A percentile compares a stretch with the other conserved stretches of the same genome.
These are phyloP conservation scores for Pichia gijzeniarum DNA, from an alignment of 805 yeast genomes.

Conservation along the genomic window DNA sequence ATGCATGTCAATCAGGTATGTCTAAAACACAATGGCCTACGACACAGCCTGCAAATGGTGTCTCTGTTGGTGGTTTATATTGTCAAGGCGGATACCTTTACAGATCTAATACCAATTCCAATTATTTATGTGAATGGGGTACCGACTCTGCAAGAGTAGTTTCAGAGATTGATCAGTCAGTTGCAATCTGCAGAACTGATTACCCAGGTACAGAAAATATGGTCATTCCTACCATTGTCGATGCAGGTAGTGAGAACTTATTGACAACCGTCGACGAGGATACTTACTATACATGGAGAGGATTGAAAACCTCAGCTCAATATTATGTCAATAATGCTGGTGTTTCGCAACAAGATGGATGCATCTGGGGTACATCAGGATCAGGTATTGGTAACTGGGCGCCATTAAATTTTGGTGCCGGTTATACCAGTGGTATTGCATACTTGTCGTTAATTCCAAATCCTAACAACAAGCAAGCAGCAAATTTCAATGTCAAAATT, in stretches of 20 bases:
- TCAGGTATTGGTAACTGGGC: slow-evolving; percentile 97
- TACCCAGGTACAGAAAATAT: slow-evolving; percentile 99
- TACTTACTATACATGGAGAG: slow-evolving; percentile 75
- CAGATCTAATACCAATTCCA: slow-evolving; percentile 63
- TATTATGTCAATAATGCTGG: slow-evolving; percentile 98
- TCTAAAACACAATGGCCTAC: slow-evolving; percentile 98
- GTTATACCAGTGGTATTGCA: slow-evolving; percentile 63
- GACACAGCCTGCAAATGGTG: slow-evolving; percentile 80
- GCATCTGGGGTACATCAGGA: slow-evolving; percentile 84
- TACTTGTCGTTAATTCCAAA: slow-evolving; percentile 91
- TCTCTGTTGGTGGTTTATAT: slow-evolving; percentile 86
- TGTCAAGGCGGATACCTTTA: slow-evolving; percentile 82
- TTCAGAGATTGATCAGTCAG: slow-evolving; percentile 50
- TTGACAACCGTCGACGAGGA: slow-evolving; percentile 76
- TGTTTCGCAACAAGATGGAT: slow-evolving; percentile 82
- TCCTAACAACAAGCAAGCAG: slow-evolving; percentile 72
- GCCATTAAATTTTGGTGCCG: slow-evolving; percentile 92
- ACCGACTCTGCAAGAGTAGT: slow-evolving; percentile 59
- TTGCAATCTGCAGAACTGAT: slow-evolving; percentile 96
- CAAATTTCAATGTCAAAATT: slow-evolving; percentile 47
- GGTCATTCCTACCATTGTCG: slow-evolving; percentile 86
- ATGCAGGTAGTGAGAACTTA: slow-evolving; percentile 57
- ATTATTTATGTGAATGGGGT: slow-evolving; percentile 88
- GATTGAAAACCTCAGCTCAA: slow-evolving; percentile 83
- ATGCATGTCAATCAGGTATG: slow-evolving; percentile 98